Base-by-base conservation (phyloP, 176 grass and related monocot genomes). In the Luzula sylvatica region DNA sequence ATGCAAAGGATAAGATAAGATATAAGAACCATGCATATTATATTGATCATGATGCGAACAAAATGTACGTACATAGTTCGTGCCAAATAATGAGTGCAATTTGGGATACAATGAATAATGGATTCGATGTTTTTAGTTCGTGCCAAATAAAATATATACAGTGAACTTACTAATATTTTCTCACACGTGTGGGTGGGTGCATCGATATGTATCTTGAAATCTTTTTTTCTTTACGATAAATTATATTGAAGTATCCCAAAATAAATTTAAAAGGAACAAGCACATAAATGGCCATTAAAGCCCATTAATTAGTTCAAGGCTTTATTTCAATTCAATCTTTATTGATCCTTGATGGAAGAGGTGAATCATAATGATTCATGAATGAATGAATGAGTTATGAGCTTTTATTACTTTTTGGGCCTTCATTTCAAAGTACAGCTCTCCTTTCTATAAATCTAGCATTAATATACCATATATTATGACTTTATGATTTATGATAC, bases 271-370 rank as follows among this genome's bases (percentile, higher is more conserved):
- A 19, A 44, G 66, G 42, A 64, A 64, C 25, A 50, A 40, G 11
- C 28, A 48, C 53, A 15, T 63, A 64, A 73, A 61, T 64, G 46
- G 57, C 58, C 70, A 73, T 73, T 65, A 73, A 73, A 73, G 59
- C 59, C 59, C 59, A 64, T 64, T 50, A 64, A 49, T 35, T 50
- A 64, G 30, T 35, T 65, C 15, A 65, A 73, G 17, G 20, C 68
- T 15, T 53, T 13, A 14, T 64, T 53, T 73, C 58, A 73, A 32
- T 65, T 45, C 44, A 15, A 71, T 56, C 40, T 53, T 51, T 61
- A 52, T 40, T 60, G 56, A 22, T 26, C 27, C 16, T 50, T 29
- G 20, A 46, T 19, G 17, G 12, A 26, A 63, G 59, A 46, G 24
- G 40, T 63, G 58, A 30, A 44, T 61, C 15, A 57, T n/a, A n/a